These are phyloP conservation scores for Podaxis rugospora DNA, from an alignment of 768 basidiomycete species.

Conservation along the genomic window DNA sequence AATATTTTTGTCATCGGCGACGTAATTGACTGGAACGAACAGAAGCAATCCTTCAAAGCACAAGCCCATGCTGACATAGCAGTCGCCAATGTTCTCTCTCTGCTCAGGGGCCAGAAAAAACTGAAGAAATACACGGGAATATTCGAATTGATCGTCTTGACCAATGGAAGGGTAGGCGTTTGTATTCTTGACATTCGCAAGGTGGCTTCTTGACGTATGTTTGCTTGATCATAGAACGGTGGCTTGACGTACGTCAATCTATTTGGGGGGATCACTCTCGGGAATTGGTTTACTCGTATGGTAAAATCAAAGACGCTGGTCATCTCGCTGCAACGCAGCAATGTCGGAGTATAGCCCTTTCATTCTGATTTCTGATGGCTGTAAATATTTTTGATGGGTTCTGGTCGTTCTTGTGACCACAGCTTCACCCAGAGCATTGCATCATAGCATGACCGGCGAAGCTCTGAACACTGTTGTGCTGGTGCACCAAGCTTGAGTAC, in stretches of 20 bases:
- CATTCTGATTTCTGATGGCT: no score
- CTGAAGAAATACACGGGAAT: conserved; percentile 12
- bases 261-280: conserved; percentile 15
- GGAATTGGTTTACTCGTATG: conserved; percentile 12
- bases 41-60: conserved; percentile 18
- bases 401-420: no score
- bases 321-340: conserved; percentile 1
- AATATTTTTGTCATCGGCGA: conserved; percentile 21
- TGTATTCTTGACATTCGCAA: background rate
- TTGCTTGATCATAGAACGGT: conserved; percentile 10
- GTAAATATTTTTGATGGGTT: no score
- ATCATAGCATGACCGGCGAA: no score
- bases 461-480: no score
- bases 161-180: conserved; percentile 12
- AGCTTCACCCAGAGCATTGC: no score
- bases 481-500: no score
- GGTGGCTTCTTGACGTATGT: background rate
- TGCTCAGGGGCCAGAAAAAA: conserved; percentile 9
- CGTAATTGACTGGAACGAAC: conserved; percentile 19
- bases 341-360: background rate
- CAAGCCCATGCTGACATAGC: conserved; percentile 15
- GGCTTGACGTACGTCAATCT: conserved; percentile 12
- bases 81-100: conserved; percentile 11
- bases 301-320: conserved; percentile 14
- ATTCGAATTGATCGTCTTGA: conserved; percentile 11